Evolutionary conservation across 768 basidiomycete species (phyloP).

Genomic region (Russula dissimulans): DNA sequence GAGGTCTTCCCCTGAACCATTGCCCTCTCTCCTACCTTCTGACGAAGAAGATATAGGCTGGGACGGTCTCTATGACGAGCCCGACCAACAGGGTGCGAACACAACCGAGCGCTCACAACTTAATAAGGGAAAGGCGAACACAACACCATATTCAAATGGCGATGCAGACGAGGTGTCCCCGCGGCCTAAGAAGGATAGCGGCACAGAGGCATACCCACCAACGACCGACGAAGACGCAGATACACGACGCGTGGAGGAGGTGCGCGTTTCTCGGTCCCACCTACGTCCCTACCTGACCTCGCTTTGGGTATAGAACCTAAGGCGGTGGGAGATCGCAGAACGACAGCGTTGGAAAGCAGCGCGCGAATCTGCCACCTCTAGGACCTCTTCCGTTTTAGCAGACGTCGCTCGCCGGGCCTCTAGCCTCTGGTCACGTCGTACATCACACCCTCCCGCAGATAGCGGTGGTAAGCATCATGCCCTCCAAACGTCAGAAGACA

Average conservation of each 20-base stretch:
- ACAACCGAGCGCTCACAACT: neutral
- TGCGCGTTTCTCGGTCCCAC: slow-evolving; percentile 25
- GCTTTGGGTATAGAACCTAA: slow-evolving; percentile 47
- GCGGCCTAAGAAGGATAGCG: neutral
- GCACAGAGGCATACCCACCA: slow-evolving; percentile 47
- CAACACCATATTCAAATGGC: neutral
- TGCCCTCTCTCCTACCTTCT: slow-evolving; percentile 7
- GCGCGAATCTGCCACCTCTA: slow-evolving; percentile 40
- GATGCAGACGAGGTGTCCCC: neutral
- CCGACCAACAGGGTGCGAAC: neutral
- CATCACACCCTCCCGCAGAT: slow-evolving; percentile 26
- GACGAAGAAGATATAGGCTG: slow-evolving; percentile 16
- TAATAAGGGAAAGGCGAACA: slow-evolving; percentile 16
- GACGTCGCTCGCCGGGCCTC: slow-evolving; percentile 53
- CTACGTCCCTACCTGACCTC: neutral
- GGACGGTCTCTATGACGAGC: slow-evolving; percentile 1
- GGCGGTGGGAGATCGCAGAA: slow-evolving; percentile 71
- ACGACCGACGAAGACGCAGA: slow-evolving; percentile 57
- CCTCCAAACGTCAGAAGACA: slow-evolving; percentile 42
- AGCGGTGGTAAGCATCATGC: slow-evolving; percentile 39
- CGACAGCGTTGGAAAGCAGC: slow-evolving; percentile 65
- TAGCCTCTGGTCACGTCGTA: slow-evolving; percentile 42
- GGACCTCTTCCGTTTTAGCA: slow-evolving; percentile 40
- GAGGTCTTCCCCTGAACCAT: neutral
- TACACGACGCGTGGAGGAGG: slow-evolving; percentile 64